phyloP scores from a whole-genome alignment of 2,329 filamentous ascomycete species.

The Colletotrichum eleusines region DNA sequence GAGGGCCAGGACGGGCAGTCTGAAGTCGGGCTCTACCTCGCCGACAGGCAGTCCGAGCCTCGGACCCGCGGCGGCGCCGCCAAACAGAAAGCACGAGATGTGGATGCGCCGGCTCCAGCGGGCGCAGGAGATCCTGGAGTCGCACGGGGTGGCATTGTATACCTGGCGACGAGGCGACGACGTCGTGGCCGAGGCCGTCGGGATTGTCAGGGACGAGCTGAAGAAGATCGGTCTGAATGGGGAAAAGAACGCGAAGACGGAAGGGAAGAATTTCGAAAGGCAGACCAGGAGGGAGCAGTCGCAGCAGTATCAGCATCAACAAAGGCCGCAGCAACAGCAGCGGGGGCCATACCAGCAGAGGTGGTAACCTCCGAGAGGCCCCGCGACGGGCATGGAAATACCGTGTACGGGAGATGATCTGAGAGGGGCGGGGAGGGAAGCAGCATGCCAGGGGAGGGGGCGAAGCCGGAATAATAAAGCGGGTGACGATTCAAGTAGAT shows the following conservation, averaged over 20 bases:
- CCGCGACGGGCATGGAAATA: neutral
- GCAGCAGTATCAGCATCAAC: conserved; percentile 29
- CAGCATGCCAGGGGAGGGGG: no score
- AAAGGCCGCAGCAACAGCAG: conserved; percentile 13
- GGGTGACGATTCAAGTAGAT: conserved; percentile 31
- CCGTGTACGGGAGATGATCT: neutral
- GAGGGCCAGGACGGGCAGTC: conserved; percentile 47
- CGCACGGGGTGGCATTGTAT: conserved; percentile 74
- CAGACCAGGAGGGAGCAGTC: conserved; percentile 37
- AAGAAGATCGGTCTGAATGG: conserved; percentile 53
- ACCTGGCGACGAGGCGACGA: conserved; percentile 81
- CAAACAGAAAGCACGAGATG: conserved; percentile 77
- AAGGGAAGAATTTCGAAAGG: conserved; percentile 42
- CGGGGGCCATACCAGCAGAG: conserved; percentile 21
- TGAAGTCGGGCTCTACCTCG: conserved; percentile 49
- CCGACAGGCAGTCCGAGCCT: conserved; percentile 52
- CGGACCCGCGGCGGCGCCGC: conserved; percentile 46
- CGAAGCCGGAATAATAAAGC: conserved; percentile 15
- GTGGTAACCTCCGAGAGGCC: neutral
- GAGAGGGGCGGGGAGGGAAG: neutral
- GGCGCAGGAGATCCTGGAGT: conserved; percentile 73
- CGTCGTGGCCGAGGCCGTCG: conserved; percentile 74
- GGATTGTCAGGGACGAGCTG: conserved; percentile 70
- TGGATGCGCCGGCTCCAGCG: conserved; percentile 77
- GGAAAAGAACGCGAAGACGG: conserved; percentile 40